These are phyloP conservation scores for Chondrus crispus DNA, from an alignment of 23 red algal genomes.

Conservation along the genomic window DNA sequence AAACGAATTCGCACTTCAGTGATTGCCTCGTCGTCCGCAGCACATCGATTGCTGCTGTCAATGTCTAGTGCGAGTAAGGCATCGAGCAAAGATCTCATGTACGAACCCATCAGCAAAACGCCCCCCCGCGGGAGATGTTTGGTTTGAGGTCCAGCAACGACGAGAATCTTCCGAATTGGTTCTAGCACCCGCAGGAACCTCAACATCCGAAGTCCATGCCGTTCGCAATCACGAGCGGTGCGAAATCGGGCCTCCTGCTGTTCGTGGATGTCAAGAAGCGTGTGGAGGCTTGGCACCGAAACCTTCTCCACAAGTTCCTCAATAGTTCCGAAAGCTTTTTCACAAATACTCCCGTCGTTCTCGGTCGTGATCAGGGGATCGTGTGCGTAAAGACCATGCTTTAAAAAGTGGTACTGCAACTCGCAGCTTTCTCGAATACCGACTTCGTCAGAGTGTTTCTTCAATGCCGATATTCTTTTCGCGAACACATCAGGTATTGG, in stretches of 20 bases:
- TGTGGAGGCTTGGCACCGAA: neutral
- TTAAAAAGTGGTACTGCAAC: conserved; percentile 3
- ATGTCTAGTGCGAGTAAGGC: too few species aligned
- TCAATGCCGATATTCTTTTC: neutral
- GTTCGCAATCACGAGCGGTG: neutral
- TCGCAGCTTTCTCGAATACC: neutral
- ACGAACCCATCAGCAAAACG: too few species aligned
- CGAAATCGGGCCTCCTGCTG: neutral
- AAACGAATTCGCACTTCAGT: too few species aligned
- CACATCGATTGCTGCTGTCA: too few species aligned
- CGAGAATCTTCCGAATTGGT: conserved; percentile 17
- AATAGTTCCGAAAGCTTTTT: neutral
- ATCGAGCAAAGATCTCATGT: too few species aligned
- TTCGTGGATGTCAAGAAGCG: neutral
- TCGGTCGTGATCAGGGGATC: neutral
- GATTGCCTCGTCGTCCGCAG: too few species aligned
- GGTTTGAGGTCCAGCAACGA: too few species aligned
- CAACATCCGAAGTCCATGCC: conserved; percentile 10
- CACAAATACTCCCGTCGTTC: neutral
- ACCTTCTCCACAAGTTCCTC: neutral
- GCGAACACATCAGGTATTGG: conserved; percentile 1
- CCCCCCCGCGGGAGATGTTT: too few species aligned
- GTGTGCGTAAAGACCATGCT: neutral
- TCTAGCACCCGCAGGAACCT: conserved; percentile 19
- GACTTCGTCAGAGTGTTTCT: neutral